phyloP scores from a whole-genome alignment of 2,329 filamentous ascomycete genomes.

The Neospermospora avenae region DNA sequence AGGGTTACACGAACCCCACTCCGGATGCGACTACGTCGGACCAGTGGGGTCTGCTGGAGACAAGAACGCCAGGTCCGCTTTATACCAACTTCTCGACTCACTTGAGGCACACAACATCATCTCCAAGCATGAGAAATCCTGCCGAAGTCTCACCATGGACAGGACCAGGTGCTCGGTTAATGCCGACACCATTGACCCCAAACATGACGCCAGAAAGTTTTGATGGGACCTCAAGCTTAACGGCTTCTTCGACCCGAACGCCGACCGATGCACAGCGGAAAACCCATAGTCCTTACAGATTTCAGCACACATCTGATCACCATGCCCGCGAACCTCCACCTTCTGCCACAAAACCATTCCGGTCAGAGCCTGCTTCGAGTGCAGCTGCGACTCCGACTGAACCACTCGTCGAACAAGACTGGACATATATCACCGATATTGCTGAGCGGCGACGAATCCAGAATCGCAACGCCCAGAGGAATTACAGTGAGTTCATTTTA shows the following conservation, averaged over 20 bases:
- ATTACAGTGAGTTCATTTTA: neutral
- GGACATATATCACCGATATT: constrained; percentile 4
- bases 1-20: neutral
- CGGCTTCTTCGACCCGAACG: neutral
- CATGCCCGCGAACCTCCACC: neutral
- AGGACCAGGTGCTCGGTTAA: neutral
- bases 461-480: constrained; percentile 32
- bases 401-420: neutral
- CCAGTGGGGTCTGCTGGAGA: neutral
- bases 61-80: neutral
- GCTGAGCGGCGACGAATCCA: constrained; percentile 34
- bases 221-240: neutral
- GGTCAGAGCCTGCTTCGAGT: neutral
- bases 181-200: neutral
- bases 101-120: neutral
- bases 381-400: neutral
- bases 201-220: neutral
- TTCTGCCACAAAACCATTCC: neutral
- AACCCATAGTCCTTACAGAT: neutral
- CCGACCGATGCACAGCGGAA: neutral
- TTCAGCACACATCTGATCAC: neutral
- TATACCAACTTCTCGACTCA: neutral
- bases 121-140: neutral
- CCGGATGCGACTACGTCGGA: neutral
- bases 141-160: neutral